Evolutionary conservation across 176 grass and related monocot species (phyloP).

Genomic region (Metroxylon sagu): DNA sequence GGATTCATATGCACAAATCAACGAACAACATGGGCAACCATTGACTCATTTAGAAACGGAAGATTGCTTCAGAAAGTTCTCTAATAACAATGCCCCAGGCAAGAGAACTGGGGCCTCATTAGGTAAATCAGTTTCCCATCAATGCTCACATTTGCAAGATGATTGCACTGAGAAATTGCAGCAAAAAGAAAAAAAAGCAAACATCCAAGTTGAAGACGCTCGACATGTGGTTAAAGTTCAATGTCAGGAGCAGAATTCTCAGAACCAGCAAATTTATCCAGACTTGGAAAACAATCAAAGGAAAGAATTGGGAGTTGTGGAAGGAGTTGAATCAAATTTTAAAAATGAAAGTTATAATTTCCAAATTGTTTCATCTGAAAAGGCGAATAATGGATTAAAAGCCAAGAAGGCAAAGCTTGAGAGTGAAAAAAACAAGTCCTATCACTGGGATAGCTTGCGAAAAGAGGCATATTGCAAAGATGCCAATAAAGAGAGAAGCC

Average conservation of each 20-base stretch:
- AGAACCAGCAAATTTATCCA: constrained; percentile 17
- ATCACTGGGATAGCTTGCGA: constrained; percentile 82
- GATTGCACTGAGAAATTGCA: constrained; percentile 12
- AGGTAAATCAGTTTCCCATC: background rate
- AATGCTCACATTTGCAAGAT: constrained; percentile 16
- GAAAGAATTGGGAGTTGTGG: constrained; percentile 1
- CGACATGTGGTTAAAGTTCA: constrained; percentile 9
- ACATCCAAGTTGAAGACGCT: constrained; percentile 13
- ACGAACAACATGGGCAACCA: constrained; percentile 23
- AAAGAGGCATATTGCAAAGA: constrained; percentile 34
- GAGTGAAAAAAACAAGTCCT: constrained; percentile 32
- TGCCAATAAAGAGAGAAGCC: constrained; percentile 33
- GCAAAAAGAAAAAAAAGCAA: constrained; percentile 1
- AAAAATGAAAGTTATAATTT: background rate
- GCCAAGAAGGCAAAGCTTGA: constrained; percentile 29
- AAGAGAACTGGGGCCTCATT: constrained; percentile 20
- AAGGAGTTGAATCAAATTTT: background rate
- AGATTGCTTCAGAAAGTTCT: constrained; percentile 15
- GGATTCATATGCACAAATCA: constrained; percentile 21
- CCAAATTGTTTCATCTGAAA: background rate
- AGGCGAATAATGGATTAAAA: constrained; percentile 19
- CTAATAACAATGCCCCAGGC: constrained; percentile 6
- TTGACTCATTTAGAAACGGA: constrained; percentile 23
- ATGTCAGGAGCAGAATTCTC: constrained; percentile 16
- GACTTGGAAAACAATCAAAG: constrained; percentile 19